These are phyloP conservation scores for Brassica balearica DNA, from an alignment of 441 rosid genomes.

Conservation along the genomic window DNA sequence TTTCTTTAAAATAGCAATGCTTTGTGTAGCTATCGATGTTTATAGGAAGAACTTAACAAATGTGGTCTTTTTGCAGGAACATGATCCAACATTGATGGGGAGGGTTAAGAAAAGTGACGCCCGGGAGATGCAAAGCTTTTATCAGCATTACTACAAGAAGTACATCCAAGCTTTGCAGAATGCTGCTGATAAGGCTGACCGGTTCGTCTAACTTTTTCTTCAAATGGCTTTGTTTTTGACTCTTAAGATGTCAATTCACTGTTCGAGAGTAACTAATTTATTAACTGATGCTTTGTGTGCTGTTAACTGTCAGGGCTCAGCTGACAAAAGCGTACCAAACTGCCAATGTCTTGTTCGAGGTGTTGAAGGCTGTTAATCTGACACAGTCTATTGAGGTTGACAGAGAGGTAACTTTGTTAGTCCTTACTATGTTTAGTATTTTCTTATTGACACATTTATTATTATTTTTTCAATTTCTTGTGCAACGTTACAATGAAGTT, in stretches of 20 bases:
- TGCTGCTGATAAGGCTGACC: slow-evolving; percentile 99
- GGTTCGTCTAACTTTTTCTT: slow-evolving; percentile 53
- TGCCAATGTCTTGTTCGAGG: slow-evolving; percentile 99
- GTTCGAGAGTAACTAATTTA: too few relatives aligned
- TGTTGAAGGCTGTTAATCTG: slow-evolving; percentile 92
- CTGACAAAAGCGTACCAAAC: slow-evolving; percentile 99
- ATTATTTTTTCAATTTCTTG: slow-evolving; percentile 5
- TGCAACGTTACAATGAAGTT: slow-evolving; percentile 31
- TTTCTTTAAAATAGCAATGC: background rate
- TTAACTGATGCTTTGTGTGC: slow-evolving; percentile 13
- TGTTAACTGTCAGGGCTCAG: slow-evolving; percentile 73
- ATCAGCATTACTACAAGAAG: slow-evolving; percentile 92
- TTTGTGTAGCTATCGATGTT: slow-evolving; percentile 3
- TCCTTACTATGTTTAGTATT: background rate
- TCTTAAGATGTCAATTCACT: background rate
- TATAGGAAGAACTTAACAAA: background rate
- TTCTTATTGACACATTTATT: background rate
- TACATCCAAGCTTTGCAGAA: slow-evolving; percentile 95
- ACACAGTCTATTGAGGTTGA: slow-evolving; percentile 97
- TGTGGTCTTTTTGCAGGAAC: slow-evolving; percentile 58
- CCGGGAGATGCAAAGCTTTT: slow-evolving; percentile 97
- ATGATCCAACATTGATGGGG: slow-evolving; percentile 88
- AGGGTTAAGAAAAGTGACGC: slow-evolving; percentile 96
- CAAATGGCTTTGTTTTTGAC: background rate
- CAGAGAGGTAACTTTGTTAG: slow-evolving; percentile 64